These are phyloP conservation scores for Auxenochlorella pyrenoidosa DNA, from an alignment of 139 green algal genomes.

Conservation along the genomic window DNA sequence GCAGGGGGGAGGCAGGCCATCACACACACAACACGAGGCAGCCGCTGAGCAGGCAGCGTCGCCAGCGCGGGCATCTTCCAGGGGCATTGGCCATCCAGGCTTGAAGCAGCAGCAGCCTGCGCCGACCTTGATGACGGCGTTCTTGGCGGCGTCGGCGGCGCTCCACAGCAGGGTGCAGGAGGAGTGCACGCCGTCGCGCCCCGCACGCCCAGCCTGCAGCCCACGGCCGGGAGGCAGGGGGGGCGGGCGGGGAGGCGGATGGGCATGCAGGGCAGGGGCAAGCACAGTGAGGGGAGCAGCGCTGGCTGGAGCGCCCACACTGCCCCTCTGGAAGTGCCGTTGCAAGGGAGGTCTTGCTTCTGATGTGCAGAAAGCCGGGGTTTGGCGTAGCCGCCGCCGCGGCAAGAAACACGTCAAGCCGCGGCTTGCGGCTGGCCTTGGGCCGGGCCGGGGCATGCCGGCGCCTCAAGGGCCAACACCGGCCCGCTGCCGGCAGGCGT, in stretches of 20 bases:
- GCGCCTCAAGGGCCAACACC: no score
- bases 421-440: no score
- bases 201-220: constrained; percentile 52
- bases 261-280: neutral
- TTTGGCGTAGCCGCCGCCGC: no score
- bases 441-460: no score
- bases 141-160: constrained; percentile 47
- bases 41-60: no score
- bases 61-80: no score
- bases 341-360: neutral
- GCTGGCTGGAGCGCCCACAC: no score
- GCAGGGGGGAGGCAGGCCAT: neutral
- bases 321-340: no score
- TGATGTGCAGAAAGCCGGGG: no score
- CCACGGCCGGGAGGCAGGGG: neutral
- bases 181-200: constrained; percentile 60
- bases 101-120: neutral
- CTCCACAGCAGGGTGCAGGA: constrained; percentile 62
- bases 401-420: neutral
- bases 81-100: no score
- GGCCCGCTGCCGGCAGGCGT: neutral
- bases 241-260: neutral
- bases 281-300: no score
- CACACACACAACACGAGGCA: no score
- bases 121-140: constrained; percentile 40